These are phyloP conservation scores for Cryptococcus sp. DNA, from an alignment of 1,284 basidiomycete genomes.

Conservation along the genomic window DNA sequence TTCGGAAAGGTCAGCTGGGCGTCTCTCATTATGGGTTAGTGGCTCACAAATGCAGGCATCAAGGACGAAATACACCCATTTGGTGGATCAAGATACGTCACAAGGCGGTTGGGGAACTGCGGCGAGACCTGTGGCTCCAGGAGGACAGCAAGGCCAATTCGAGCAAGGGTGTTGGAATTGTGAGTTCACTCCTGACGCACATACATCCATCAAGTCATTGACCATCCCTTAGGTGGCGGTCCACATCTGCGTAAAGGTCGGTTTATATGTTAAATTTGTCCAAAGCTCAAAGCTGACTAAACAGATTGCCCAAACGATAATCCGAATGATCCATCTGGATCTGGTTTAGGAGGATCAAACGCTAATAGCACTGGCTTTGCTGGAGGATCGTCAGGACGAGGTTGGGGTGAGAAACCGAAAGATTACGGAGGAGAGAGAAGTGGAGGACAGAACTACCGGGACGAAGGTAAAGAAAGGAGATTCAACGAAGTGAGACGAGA, in stretches of 20 bases:
- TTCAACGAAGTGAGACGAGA: conserved; percentile 15
- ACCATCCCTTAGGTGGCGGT: conserved; percentile 55
- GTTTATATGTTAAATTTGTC: conserved; percentile 6
- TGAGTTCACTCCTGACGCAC: conserved; percentile 8
- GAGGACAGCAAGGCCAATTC: conserved; percentile 52
- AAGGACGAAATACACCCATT: conserved; percentile 73
- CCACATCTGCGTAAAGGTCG: conserved; percentile 81
- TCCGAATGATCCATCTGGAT: conserved; percentile 10
- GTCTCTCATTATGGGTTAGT: not conserved
- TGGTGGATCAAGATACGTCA: conserved; percentile 91
- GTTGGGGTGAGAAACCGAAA: conserved; percentile 6
- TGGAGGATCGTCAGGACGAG: conserved; percentile 7
- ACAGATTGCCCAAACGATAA: conserved; percentile 43
- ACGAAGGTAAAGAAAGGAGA: conserved; percentile 15
- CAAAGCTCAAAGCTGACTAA: not conserved
- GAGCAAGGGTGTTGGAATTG: conserved; percentile 79
- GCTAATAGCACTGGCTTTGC: conserved; percentile 9
- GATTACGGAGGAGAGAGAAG: conserved; percentile 4
- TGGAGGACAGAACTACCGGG: conserved; percentile 9
- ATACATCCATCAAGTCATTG: not conserved
- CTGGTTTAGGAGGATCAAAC: no score
- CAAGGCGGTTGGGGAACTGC: conserved; percentile 67
- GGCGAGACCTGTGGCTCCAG: conserved; percentile 37
- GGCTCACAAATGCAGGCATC: conserved; percentile 13
- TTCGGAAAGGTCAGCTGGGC: conserved; percentile 59